phyloP scores from a whole-genome alignment of 2,329 filamentous ascomycete genomes.

The Pleoardoris graminearum region DNA sequence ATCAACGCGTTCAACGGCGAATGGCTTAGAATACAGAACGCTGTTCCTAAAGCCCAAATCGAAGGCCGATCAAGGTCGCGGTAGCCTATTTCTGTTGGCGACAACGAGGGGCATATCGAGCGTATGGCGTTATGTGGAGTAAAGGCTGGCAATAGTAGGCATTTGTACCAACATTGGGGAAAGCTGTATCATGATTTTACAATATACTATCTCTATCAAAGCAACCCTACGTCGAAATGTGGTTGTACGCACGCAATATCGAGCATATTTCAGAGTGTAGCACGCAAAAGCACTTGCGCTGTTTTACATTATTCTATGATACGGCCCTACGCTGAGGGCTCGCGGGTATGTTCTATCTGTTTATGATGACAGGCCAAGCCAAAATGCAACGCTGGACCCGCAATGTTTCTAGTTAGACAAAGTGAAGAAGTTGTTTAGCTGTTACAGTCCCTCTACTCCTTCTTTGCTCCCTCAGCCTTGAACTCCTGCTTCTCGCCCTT shows the following conservation, averaged over 20 bases:
- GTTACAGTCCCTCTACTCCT: conserved; percentile 8
- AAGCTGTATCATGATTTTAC: no score
- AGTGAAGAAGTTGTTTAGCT: conserved; percentile 16
- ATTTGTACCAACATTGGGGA: no score
- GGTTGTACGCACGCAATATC: no score
- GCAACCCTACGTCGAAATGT: no score
- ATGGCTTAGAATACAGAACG: conserved; percentile 68
- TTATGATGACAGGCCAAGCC: neutral
- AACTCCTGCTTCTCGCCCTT: conserved; percentile 17
- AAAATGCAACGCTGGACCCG: conserved; percentile 1
- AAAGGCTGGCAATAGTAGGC: no score
- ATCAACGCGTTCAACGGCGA: conserved; percentile 98
- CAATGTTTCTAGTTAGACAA: conserved; percentile 25
- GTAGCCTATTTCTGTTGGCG: conserved; percentile 7
- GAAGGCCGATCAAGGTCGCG: conserved; percentile 23
- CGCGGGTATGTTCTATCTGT: neutral
- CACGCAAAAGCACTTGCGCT: neutral
- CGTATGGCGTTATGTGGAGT: conserved; percentile 7
- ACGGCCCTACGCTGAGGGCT: neutral
- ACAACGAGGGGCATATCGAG: neutral
- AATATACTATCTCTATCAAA: no score
- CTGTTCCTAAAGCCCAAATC: conserved; percentile 50
- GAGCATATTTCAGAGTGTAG: no score
- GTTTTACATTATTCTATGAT: conserved; percentile 8
- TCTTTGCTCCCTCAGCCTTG: conserved; percentile 16